Evolutionary conservation across 768 basidiomycete species (phyloP).

Genomic region (Leccinum uliginosum): DNA sequence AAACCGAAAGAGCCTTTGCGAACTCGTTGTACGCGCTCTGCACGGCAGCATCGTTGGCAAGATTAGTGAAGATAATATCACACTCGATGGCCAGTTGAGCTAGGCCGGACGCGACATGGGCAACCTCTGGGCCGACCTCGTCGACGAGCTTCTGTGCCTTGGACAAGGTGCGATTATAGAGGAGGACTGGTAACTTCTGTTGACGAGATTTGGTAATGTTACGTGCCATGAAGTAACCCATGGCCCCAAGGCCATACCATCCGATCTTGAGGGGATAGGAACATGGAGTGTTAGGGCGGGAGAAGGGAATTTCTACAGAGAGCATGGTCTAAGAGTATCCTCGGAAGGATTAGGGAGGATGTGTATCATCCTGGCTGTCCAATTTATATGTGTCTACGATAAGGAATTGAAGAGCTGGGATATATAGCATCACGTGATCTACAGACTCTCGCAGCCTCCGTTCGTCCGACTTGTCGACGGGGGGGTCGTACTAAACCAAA

Average conservation of each 20-base stretch:
- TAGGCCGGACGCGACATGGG: constrained; percentile 52
- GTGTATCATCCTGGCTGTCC: neutral
- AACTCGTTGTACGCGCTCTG: constrained; percentile 59
- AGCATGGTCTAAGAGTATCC: constrained; percentile 7
- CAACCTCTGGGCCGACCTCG: constrained; percentile 50
- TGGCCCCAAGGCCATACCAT: constrained; percentile 50
- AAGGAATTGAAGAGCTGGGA: neutral
- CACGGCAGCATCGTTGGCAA: constrained; percentile 70
- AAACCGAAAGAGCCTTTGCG: constrained; percentile 53
- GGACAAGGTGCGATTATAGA: constrained; percentile 70
- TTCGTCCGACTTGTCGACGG: neutral
- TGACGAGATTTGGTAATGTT: constrained; percentile 64
- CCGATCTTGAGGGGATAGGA: constrained; percentile 40
- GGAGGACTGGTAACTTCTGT: constrained; percentile 39
- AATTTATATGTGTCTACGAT: constrained; percentile 1
- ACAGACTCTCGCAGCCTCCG: neutral
- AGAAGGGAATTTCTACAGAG: constrained; percentile 42
- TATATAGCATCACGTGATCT: constrained; percentile 16
- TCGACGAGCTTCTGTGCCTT: constrained; percentile 56
- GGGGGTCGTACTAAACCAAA: neutral
- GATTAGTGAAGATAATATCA: constrained; percentile 73
- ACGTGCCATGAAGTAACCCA: constrained; percentile 73
- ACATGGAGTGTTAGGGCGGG: constrained; percentile 54
- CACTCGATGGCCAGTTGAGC: constrained; percentile 60
- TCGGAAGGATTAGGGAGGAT: constrained; percentile 1